phyloP scores from a whole-genome alignment of 2,329 filamentous ascomycete genomes.

The Aspergillus versicolor region DNA sequence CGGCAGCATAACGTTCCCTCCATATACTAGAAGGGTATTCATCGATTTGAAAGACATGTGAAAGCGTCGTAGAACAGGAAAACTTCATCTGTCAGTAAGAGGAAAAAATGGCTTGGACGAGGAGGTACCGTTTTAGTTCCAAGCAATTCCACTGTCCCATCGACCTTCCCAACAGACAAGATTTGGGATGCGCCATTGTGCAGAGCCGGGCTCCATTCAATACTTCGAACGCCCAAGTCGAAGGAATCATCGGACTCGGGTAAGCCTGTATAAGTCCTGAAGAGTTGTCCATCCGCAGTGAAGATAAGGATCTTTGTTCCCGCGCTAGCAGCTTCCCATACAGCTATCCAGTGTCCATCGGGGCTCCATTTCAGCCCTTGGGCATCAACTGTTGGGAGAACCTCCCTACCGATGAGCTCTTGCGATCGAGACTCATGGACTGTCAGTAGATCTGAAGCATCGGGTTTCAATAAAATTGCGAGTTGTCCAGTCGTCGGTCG shows the following conservation, averaged over 20 bases:
- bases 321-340: conserved; percentile 55
- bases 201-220: conserved; percentile 51
- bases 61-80: conserved; percentile 34
- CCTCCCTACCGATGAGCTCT: conserved; percentile 32
- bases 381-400: conserved; percentile 54
- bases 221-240: conserved; percentile 51
- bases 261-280: conserved; percentile 51
- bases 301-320: conserved; percentile 55
- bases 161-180: conserved; percentile 52
- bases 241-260: conserved; percentile 36
- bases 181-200: conserved; percentile 32
- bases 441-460: conserved; percentile 38
- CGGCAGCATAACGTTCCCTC: conserved; percentile 31
- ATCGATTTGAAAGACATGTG: conserved; percentile 34
- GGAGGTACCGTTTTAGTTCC: conserved; percentile 40
- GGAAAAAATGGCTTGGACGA: neutral
- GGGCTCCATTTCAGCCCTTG: conserved; percentile 60
- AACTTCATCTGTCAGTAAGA: conserved; percentile 25
- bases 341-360: conserved; percentile 59
- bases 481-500: conserved; percentile 41
- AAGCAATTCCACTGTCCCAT: conserved; percentile 51
- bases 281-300: conserved; percentile 60
- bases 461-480: conserved; percentile 41
- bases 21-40: conserved; percentile 34
- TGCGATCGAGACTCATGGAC: conserved; percentile 39